phyloP scores from a whole-genome alignment of 164 flowering plant species.

The Magnolia officinalis region DNA sequence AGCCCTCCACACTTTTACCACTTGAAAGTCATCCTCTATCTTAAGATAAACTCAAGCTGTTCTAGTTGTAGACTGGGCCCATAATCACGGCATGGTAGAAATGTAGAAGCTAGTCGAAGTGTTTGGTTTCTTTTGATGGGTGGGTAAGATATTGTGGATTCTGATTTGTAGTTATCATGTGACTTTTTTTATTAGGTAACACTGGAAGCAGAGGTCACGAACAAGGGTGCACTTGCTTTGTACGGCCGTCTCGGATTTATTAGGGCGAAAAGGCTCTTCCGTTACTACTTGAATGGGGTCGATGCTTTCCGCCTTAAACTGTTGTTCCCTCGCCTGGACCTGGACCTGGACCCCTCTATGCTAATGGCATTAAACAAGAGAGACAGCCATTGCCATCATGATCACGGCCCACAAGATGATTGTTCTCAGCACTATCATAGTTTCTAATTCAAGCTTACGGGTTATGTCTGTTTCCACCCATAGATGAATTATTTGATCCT shows the following conservation, averaged over 20 bases:
- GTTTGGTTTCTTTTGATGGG: no score
- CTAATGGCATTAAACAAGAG: background rate
- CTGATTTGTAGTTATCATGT: background rate
- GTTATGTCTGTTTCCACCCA: background rate
- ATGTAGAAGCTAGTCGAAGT: no score
- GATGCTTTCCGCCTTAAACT: constrained; percentile 95
- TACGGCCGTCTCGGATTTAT: constrained; percentile 96
- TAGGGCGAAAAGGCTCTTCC: constrained; percentile 91
- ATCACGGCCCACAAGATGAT: constrained; percentile 7
- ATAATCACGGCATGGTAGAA: no score
- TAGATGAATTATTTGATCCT: background rate
- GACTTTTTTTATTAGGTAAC: constrained; percentile 53
- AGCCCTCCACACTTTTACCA: no score
- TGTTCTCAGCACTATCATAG: constrained; percentile 6
- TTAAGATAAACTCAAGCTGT: no score
- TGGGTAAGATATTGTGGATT: no score
- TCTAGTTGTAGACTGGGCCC: no score
- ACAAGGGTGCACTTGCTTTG: constrained; percentile 94
- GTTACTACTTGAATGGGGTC: constrained; percentile 92
- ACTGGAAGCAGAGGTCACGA: constrained; percentile 95
- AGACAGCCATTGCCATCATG: constrained; percentile 5
- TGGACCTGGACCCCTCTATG: constrained; percentile 19
- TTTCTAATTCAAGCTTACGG: background rate
- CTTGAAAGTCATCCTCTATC: no score
- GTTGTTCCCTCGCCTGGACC: constrained; percentile 58